Evolutionary conservation across 768 basidiomycete species (phyloP), one percentile per base, ranked within the genome.

Genomic region (Leccinum boreale): DNA sequence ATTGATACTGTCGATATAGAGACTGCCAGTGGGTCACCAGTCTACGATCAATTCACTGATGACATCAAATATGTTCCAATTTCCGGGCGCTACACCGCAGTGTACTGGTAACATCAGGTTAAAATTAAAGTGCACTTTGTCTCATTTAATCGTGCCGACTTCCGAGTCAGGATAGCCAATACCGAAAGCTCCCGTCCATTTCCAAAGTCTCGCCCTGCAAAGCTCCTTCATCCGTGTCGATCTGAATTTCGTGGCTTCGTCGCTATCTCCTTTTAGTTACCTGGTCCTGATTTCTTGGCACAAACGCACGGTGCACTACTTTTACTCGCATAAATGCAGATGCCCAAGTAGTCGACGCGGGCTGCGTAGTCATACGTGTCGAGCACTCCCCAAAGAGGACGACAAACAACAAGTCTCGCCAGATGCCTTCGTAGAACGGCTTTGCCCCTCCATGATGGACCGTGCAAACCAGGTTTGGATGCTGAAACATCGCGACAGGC

Each of bases 331-430:
- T 53, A 64, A 14, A 64, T 17, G 28, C 52, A 56, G 8, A 52
- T 49, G 33, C 52, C 56, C 47, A 53, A 19, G 33, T 23, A 52
- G n/a, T 64, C 58, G 0, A 31, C 51, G 15, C 53, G 53, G 5
- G 15, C 23, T 10, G 48, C 47, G 10, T 55, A 56, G 17, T 63
- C 54, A 23, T 46, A 65, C 4, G 55, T 61, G 39, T 61, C 63
- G 6, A 14, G 52, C 59, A 52, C 29, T 17, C 11, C 17, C 10
- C 17, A 29, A 53, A 5, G 17, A 31, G 5, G 21, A 21, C 35
- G 26, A 17, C 4, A 42, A 33, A 19, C 7, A 35, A 15, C 28
- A 46, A 31, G 3, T 12, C 51, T 59, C 17, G 49, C 57, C 45
- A 53, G 12, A 53, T 6, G 11, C 36, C 31, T 8, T 58, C 50